A percentile compares a stretch with the other conserved stretches of the same genome.
phyloP scores from a whole-genome alignment of 306 rosid species.

The Pachyrhizus erosus region DNA sequence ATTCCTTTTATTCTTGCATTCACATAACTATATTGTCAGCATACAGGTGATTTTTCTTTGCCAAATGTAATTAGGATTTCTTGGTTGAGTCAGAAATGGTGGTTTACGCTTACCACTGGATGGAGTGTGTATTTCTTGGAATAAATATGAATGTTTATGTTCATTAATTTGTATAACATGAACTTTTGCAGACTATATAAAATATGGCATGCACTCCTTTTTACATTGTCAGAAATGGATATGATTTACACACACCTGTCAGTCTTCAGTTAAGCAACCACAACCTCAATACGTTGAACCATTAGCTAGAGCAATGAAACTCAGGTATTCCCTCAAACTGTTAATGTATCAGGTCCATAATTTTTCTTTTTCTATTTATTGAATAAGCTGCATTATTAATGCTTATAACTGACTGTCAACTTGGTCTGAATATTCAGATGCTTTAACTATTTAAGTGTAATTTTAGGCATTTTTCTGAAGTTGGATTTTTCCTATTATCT shows the following conservation, averaged over 20 bases:
- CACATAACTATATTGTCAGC: neutral
- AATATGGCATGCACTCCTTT: too few species aligned
- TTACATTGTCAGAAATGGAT: too few species aligned
- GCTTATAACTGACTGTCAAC: neutral
- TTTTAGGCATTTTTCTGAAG: neutral
- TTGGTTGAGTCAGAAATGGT: slow-evolving; percentile 27
- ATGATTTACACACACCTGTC: too few species aligned
- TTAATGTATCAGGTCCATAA: too few species aligned
- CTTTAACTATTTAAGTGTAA: slow-evolving; percentile 2
- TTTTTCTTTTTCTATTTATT: neutral
- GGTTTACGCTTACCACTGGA: neutral
- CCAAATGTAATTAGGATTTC: neutral
- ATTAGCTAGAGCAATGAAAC: too few species aligned
- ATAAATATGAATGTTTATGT: neutral
- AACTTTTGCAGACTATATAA: neutral
- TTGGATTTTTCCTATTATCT: slow-evolving; percentile 4
- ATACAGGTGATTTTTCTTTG: slow-evolving; percentile 3
- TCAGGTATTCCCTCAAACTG: too few species aligned
- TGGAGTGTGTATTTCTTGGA: neutral
- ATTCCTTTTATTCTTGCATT: neutral
- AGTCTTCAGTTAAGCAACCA: too few species aligned
- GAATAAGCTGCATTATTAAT: slow-evolving; percentile 1
- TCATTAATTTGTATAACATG: neutral
- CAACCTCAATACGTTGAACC: too few species aligned
- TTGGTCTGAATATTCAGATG: slow-evolving; percentile 17